Evolutionary conservation across 1,284 basidiomycete genomes (phyloP).

Genomic region (Xerocomus minutiporus): DNA sequence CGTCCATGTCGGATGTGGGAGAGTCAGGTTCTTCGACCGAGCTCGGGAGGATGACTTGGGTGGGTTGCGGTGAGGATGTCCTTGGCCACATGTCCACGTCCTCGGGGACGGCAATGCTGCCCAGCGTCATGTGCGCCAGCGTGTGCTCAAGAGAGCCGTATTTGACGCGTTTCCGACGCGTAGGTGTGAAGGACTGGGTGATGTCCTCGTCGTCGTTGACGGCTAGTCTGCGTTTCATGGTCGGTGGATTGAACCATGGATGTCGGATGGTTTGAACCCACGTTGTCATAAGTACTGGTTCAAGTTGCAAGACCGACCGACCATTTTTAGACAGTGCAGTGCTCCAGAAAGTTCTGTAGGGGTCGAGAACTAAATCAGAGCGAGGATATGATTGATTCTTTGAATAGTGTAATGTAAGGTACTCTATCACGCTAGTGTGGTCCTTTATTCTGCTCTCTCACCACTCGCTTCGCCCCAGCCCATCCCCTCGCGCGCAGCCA

Average conservation of each 20-base stretch:
- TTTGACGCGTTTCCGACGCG: constrained; percentile 46
- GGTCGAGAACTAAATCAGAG: not conserved
- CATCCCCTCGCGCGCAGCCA: constrained; percentile 76
- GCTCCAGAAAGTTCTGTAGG: not conserved
- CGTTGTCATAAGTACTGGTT: constrained; percentile 21
- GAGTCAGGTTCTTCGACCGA: constrained; percentile 45
- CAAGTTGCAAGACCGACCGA: not conserved
- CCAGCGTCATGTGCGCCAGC: constrained; percentile 50
- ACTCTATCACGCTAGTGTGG: not conserved
- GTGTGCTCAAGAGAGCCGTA: constrained; percentile 52
- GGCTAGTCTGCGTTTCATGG: constrained; percentile 47
- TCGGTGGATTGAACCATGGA: constrained; percentile 50
- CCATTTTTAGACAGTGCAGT: not conserved
- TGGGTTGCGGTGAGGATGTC: constrained; percentile 3
- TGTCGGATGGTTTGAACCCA: constrained; percentile 38
- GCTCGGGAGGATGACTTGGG: constrained; percentile 32
- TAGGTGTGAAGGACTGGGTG: not conserved
- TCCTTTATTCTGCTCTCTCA: constrained; percentile 29
- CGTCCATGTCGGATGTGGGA: constrained; percentile 50
- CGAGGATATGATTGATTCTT: not conserved
- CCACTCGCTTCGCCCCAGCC: constrained; percentile 67
- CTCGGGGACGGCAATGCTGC: constrained; percentile 9
- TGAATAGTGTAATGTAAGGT: not conserved
- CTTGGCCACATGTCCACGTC: constrained; percentile 15
- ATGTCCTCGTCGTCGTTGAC: constrained; percentile 20